These are phyloP conservation scores for Sanghuangporus sanghuang DNA, from an alignment of 1,284 basidiomycete species.

Conservation along the genomic window DNA sequence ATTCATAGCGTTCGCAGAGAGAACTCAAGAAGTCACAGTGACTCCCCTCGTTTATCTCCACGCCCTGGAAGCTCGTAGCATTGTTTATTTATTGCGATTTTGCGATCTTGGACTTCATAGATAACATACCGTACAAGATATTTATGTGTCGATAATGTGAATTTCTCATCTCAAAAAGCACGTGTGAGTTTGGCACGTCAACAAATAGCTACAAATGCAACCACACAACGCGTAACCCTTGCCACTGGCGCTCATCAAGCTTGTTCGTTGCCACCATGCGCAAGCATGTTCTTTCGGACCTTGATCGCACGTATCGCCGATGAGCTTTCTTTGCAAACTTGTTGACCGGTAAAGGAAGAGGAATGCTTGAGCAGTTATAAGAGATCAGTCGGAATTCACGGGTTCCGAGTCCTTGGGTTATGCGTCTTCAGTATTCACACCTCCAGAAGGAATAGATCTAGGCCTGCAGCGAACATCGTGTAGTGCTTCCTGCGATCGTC, in stretches of 20 bases:
- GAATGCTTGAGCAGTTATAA: too few relatives aligned
- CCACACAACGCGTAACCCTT: not conserved
- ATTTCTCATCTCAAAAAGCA: not conserved
- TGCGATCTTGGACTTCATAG: not conserved
- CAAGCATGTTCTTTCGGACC: not conserved
- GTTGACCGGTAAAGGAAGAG: too few relatives aligned
- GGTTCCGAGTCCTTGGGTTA: not conserved
- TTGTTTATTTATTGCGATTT: constrained; percentile 3
- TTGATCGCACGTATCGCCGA: too few relatives aligned
- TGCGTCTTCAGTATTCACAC: not conserved
- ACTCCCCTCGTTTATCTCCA: constrained; percentile 9
- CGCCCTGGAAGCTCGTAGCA: not conserved
- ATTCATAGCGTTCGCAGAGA: constrained; percentile 6
- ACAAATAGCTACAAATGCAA: not conserved
- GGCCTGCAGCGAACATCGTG: not conserved
- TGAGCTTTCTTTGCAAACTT: too few relatives aligned
- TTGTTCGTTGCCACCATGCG: not conserved
- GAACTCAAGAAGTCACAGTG: constrained; percentile 13
- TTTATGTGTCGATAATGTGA: not conserved
- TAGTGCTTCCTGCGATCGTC: not conserved
- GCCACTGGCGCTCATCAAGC: not conserved
- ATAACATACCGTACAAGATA: constrained; percentile 1
- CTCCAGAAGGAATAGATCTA: not conserved
- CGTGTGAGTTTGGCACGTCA: not conserved
- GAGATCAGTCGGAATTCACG: too few relatives aligned